Base-by-base conservation (phyloP, 768 basidiomycete species). In the Mycena pura region DNA sequence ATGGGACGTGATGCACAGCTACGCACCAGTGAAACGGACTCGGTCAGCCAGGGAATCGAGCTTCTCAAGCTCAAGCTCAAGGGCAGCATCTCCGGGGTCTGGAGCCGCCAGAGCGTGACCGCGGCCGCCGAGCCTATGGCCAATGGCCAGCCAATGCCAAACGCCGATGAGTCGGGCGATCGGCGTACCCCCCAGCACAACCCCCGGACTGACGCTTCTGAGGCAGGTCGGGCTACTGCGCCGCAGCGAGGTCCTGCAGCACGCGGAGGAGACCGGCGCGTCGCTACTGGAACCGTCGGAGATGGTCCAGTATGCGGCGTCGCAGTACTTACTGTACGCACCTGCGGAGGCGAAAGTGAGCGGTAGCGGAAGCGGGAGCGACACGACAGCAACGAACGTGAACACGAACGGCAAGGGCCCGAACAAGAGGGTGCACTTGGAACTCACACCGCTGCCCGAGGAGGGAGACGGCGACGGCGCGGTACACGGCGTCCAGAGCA, bases 211-310 rank as follows among this genome's bases (percentile, higher is more conserved):
- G 65, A 66, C 55, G 25, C 68, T 53, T 62, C 44, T 28, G 53
- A 69, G 29, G 69, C 72, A 57, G 60, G 63, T 44, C 66, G 74
- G 36, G 14, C 77, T 84, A 17, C 83, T 80, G 60, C 80, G 85
- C 14, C 80, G 82, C 3, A 82, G 81, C 62, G 74, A 82, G 38
- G 77, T 86, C 0, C 65, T 85, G 1, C 74, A 78, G 6, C 72
- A 81, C 28, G 84, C 84, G 25, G 80, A 76, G 6, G 82, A 84
- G 43, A 70, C 72, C 3, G 80, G 74, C 1, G 65, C 65, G 7
- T 40, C 61, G 29, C 74, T 85, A 9, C 77, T 78, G 0, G 82
- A 84, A 61, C 86, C 86, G 21, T 82, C 85, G 72, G 86, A 89
- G 67, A 86, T 89, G 83, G 77, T 86, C 14, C 73, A 73, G 31